Evolutionary conservation across 208 protist genomes (phyloP).

Genomic region (Leishmania gerbilli): DNA sequence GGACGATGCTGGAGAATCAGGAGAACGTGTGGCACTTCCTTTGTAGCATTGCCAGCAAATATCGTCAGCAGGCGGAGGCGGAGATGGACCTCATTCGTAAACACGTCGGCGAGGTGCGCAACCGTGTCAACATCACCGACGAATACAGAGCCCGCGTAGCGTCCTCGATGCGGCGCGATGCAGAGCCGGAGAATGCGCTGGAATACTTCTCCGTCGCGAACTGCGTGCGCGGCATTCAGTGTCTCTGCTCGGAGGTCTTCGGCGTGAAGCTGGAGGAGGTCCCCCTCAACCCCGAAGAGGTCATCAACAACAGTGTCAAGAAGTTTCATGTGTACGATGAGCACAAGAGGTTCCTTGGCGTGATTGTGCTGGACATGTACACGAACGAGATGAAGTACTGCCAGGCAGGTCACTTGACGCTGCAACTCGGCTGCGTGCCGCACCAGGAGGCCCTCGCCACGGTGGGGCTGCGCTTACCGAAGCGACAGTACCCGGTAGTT

Average conservation of each 20-base stretch:
- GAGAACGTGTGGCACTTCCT: slow-evolving; percentile 92
- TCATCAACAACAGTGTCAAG: slow-evolving; percentile 77
- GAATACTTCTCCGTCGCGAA: slow-evolving; percentile 93
- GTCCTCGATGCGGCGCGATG: slow-evolving; percentile 67
- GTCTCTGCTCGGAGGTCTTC: slow-evolving; percentile 90
- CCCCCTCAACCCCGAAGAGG: slow-evolving; percentile 72
- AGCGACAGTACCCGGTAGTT: slow-evolving; percentile 89
- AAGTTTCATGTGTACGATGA: slow-evolving; percentile 92
- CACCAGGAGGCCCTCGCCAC: slow-evolving; percentile 76
- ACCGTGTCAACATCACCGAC: slow-evolving; percentile 79
- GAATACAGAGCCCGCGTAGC: slow-evolving; percentile 77
- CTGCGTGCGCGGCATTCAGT: slow-evolving; percentile 90
- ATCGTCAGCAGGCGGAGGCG: slow-evolving; percentile 75
- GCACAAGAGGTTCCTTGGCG: slow-evolving; percentile 78
- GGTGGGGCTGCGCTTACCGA: slow-evolving; percentile 81
- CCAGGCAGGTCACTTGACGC: slow-evolving; percentile 88
- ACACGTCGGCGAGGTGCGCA: slow-evolving; percentile 79
- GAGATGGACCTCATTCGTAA: slow-evolving; percentile 78
- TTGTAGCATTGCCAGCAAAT: slow-evolving; percentile 85
- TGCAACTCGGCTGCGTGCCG: slow-evolving; percentile 87
- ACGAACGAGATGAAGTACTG: slow-evolving; percentile 87
- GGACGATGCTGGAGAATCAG: slow-evolving; percentile 89
- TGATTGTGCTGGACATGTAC: slow-evolving; percentile 94
- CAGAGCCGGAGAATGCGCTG: slow-evolving; percentile 61
- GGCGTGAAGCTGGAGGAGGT: slow-evolving; percentile 84